A percentile compares a stretch with the other conserved stretches of the same genome.
phyloP scores from a whole-genome alignment of 371 early-diverging fungal species.

The Mucor racemosus region DNA sequence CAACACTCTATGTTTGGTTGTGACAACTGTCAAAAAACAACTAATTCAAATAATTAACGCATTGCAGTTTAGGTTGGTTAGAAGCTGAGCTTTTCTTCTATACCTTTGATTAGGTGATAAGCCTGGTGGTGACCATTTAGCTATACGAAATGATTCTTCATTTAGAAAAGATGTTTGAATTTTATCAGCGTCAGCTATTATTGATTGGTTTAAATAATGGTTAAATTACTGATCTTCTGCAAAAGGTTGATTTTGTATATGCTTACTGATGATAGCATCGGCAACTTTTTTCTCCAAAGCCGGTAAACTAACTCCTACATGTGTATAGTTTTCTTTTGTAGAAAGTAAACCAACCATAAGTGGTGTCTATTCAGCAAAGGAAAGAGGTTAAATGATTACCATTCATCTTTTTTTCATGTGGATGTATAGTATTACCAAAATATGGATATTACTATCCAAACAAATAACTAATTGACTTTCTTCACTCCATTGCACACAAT shows the following conservation, averaged over 20 bases:
- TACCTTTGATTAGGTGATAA: conserved; percentile 33
- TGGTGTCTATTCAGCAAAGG: conserved; percentile 31
- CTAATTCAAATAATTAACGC: conserved; percentile 12
- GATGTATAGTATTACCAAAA: conserved; percentile 25
- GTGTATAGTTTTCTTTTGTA: conserved; percentile 26
- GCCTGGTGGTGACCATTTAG: conserved; percentile 38
- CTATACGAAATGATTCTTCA: conserved; percentile 35
- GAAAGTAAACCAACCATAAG: conserved; percentile 30
- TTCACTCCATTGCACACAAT: conserved; percentile 32
- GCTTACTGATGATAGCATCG: not conserved
- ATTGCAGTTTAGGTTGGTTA: not conserved
- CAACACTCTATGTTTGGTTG: conserved; percentile 39
- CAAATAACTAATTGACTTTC: conserved; percentile 33
- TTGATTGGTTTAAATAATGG: not conserved
- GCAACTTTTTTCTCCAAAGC: not conserved
- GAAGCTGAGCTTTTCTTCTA: not conserved
- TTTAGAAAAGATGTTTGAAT: conserved; percentile 24
- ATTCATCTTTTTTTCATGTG: not conserved
- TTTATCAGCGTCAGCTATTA: conserved; percentile 12
- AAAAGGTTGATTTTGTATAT: not conserved
- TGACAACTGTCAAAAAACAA: conserved; percentile 37
- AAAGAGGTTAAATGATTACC: not conserved
- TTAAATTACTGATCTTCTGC: too few relatives aligned
- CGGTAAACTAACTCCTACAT: conserved; percentile 19
- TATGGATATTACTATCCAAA: conserved; percentile 29